Evolutionary conservation across 2,329 filamentous ascomycete genomes (phyloP), one percentile per base, ranked within the genome.

Genomic region (Sclerotinia nivalis): DNA sequence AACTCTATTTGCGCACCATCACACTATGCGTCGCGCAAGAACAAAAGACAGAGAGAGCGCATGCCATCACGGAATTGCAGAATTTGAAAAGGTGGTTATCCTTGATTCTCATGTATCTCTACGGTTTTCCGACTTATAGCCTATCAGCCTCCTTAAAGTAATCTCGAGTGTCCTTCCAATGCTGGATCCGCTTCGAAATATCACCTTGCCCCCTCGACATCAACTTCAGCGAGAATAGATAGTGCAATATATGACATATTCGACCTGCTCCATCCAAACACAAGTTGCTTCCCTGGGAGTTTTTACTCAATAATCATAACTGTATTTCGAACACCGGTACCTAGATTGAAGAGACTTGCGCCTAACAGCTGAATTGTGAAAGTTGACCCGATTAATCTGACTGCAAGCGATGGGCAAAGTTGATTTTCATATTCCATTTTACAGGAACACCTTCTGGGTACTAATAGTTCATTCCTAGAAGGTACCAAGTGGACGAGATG

Each of bases 401-500:
- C 22, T 18, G 13, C 28, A n/a, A 3, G 1, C 37, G 28, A 61
- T 3, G 15, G 9, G 6, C 1, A n/a, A n/a, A 47, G 15, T 25
- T 1, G 10, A 49, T 49, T 15, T 15, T 9, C 15, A 37, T 62
- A 15, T 13, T 8, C 7, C 28, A 10, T 34, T 25, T 43, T 25
- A 10, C 2, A 31, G 25, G 12, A n/a, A 47, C 2, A 1, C 10
- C 28, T 20, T 34, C 12, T n/a, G 1, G 2, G 4, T 2, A 49
- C 4, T 22, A 50, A 9, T 2, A 9, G 13, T 6, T 4, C 1
- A 2, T 4, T 5, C 12, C 12, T 9, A 15, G 1, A n/a, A n/a
- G 3, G 8, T n/a, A 2, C 4, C 18, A 15, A 31, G 22, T 15
- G 13, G n/a, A 18, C 22, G 10, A 10, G 20, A 62, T 49, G 1